phyloP scores from a whole-genome alignment of 345 rosid species.

The Triadica sebifera region DNA sequence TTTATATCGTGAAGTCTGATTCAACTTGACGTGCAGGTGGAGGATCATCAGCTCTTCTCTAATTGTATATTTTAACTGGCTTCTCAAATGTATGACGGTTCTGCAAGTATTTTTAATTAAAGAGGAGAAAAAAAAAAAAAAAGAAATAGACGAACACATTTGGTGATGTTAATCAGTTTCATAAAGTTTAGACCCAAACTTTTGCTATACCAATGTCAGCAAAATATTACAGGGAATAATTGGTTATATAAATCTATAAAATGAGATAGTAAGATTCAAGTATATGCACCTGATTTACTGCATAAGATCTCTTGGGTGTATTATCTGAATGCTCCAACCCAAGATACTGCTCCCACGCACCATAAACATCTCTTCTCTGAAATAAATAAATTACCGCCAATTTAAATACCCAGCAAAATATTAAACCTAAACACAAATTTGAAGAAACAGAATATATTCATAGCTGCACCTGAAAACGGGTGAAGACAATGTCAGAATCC shows the following conservation, averaged over 20 bases:
- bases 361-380: slow-evolving; percentile 85
- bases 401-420: not conserved
- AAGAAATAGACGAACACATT: not conserved
- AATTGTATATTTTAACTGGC: slow-evolving; percentile 62
- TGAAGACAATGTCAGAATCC: slow-evolving; percentile 73
- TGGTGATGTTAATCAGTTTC: too few relatives aligned
- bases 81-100: slow-evolving; percentile 59
- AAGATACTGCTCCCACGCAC: slow-evolving; percentile 97
- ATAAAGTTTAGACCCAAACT: too few relatives aligned
- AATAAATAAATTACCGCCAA: not conserved
- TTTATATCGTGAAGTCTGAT: slow-evolving; percentile 5
- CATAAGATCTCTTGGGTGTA: slow-evolving; percentile 67
- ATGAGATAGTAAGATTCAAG: not conserved
- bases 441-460: not conserved
- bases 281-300: slow-evolving; percentile 66
- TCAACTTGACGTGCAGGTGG: slow-evolving; percentile 21
- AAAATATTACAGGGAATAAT: not conserved
- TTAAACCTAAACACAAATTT: not conserved
- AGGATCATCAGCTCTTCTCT: slow-evolving; percentile 29
- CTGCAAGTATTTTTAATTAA: slow-evolving; percentile 28
- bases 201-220: not conserved
- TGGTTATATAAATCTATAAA: too few relatives aligned
- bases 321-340: slow-evolving; percentile 93
- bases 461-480: slow-evolving; percentile 71
- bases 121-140: too few relatives aligned